phyloP scores from a whole-genome alignment of 345 rosid genomes.

The Cardamine resedifolia region DNA sequence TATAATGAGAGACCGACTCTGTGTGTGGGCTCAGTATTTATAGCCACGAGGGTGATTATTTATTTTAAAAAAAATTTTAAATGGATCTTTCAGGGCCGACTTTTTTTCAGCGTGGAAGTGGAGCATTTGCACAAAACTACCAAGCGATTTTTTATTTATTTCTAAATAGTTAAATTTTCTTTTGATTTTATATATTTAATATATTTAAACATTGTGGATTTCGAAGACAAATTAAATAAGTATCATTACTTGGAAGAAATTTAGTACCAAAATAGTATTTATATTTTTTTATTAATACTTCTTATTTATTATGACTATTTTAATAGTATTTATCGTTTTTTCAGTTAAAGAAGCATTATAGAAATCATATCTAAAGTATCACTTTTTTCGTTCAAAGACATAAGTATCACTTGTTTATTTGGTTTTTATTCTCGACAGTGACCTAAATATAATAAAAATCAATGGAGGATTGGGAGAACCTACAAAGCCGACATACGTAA shows the following conservation, averaged over 20 bases:
- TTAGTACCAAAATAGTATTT: neutral
- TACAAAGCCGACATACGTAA: conserved; percentile 12
- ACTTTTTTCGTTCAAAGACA: neutral
- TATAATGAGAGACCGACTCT: conserved; percentile 15
- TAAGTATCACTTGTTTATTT: conserved; percentile 20
- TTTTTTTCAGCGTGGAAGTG: neutral
- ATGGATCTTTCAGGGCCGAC: neutral
- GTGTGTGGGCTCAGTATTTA: conserved; percentile 23
- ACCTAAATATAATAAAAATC: neutral
- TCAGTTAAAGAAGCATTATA: conserved; percentile 1
- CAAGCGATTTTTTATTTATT: neutral
- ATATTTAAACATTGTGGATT: neutral
- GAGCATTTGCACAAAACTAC: conserved; percentile 1
- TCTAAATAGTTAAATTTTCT: neutral
- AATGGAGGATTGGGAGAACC: conserved; percentile 35
- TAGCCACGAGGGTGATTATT: conserved; percentile 18
- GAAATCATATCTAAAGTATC: conserved; percentile 1
- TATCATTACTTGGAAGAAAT: neutral
- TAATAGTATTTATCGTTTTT: neutral
- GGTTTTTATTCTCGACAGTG: conserved; percentile 32
- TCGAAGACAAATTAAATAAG: neutral
- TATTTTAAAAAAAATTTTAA: neutral
- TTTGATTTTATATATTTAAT: neutral
- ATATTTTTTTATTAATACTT: too few species aligned
- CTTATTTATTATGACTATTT: neutral